Base-by-base conservation (phyloP, 345 rosid genomes). In the Draba incana region DNA sequence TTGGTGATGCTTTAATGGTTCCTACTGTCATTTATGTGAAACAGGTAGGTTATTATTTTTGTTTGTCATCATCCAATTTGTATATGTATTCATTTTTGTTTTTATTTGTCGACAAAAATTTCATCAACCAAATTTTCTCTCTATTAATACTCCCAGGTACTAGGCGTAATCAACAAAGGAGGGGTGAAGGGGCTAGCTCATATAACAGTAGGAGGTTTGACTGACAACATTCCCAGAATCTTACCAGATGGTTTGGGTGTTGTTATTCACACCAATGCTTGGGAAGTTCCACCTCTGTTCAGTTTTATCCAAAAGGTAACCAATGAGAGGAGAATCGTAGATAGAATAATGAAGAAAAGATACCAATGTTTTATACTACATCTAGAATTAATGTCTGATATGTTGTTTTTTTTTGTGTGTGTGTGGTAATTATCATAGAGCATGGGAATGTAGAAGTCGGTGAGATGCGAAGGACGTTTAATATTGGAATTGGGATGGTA, bases 401-500 rank as follows among this genome's bases (percentile, higher is more conserved):
- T n/a, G n/a, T 65, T 53, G 39, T 45, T 37, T 49, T 47, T 27
- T 35, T 20, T 20, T 20, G 20, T 20, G 20, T 20, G 20, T 20
- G 20, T 20, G 20, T 20, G 20, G 20, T 20, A 20, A 20, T 69
- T 28, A 0, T 64, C 2, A 35, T 35, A 39, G 69, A 89, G 99
- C 82, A 81, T 33, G 99, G 99, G 62, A 80, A 54, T 7, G 84
- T 94, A 64, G 93, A 89, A 75, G 92, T 87, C 49, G 62, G 80
- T 15, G 98, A 89, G 84, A 94, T 94, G 97, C 80, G 86, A 50
- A 82, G 96, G 57, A 91, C 96, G 13, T 94, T 91, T 68, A 91
- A 94, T 78, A 75, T 87, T 89, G 99, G 99, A 16, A 85, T 91
- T 28, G 98, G 98, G 62, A 87, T 94, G 99, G 98, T 91, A n/a